Base-by-base conservation (phyloP, 2,329 filamentous ascomycete genomes). In the Colletotrichum limetticola region DNA sequence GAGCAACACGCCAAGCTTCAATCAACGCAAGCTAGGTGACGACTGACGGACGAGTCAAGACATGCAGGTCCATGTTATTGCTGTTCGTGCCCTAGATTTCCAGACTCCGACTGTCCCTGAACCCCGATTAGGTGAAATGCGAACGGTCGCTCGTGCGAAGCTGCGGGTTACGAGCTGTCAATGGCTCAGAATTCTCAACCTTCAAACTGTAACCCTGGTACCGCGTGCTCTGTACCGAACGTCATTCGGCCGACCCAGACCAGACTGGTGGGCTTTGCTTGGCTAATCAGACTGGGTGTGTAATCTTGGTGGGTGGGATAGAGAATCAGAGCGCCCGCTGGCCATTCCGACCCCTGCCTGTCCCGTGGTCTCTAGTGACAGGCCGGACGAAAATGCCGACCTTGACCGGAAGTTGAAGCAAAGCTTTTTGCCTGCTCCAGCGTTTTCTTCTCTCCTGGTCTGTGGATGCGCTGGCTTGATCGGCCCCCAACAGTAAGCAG, bases 31-130 rank as follows among this genome's bases (percentile, higher is more conserved):
- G 57, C 71, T 53, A 4, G 58, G 68, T 74, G 71, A 74, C 68
- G 62, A 74, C 62, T 74, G 71, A 74, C 68, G 58, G 71, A 74
- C 68, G 58, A 74, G 62, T 72, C 71, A 49, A 72, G 63, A 30
- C 37, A 52, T 52, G 61, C 67, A 72, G 53, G 59, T 64, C 66
- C 57, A 62, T 58, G 63, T 37, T 60, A 42, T 28, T 60, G 49
- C 19, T 57, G 14, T 49, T 68, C 56, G 49, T 37, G 65, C 37
- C 64, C 63, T 30, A 56, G 12, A 49, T 8, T 49, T 19, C 19
- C 19, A n/a, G 42, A 49, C 42, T 19, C 4, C 19, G 8, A 9
- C 16, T n/a, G 42, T 49, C 42, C 42, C 42, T 22, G 42, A 22
- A 35, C 8, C 5, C 46, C 22, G 52, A 30, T 37, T 37, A 9